A percentile compares a stretch with the other conserved stretches of the same genome.
These are phyloP conservation scores for Ogataea wickerhamii DNA, from an alignment of 805 yeast genomes.

Conservation along the genomic window DNA sequence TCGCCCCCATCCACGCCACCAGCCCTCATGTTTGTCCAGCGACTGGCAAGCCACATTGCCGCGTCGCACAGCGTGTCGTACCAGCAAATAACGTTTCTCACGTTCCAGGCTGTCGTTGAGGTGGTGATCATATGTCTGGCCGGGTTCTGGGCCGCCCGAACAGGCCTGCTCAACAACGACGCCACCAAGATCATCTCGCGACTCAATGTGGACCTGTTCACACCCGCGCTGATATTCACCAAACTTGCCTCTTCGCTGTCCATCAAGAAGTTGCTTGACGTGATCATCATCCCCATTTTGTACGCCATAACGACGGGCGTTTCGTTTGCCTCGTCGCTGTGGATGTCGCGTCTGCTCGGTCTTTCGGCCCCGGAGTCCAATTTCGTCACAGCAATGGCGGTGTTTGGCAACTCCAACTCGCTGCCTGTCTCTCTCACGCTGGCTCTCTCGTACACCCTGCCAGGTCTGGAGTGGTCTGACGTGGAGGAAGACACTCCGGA, in stretches of 20 bases:
- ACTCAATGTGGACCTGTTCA: constrained; percentile 86
- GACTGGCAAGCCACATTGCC: constrained; percentile 3
- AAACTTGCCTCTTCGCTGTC: constrained; percentile 69
- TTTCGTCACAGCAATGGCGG: constrained; percentile 95
- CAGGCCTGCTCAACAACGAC: constrained; percentile 61
- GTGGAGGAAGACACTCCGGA: constrained; percentile 62
- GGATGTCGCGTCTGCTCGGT: constrained; percentile 48
- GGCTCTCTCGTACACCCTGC: constrained; percentile 71
- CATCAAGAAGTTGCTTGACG: constrained; percentile 71
- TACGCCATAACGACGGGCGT: constrained; percentile 80
- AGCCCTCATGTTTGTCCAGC: constrained; percentile 7
- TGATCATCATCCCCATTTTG: constrained; percentile 79
- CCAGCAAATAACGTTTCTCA: constrained; percentile 54
- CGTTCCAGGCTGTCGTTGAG: constrained; percentile 88
- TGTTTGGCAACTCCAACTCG: constrained; percentile 93
- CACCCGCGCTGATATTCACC: constrained; percentile 91
- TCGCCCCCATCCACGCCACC: constrained; percentile 7
- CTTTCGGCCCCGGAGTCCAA: constrained; percentile 76
- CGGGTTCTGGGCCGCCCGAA: constrained; percentile 80
- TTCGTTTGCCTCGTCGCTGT: constrained; percentile 59
- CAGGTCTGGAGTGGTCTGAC: constrained; percentile 73
- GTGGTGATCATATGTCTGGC: constrained; percentile 82
- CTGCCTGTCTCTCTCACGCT: constrained; percentile 88
- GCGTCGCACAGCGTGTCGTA: constrained; percentile 16
- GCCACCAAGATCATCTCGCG: constrained; percentile 77